Conservation (phyloP, 108 stramenopile genomes). For the Pseudonitzschia pungens region DNA sequence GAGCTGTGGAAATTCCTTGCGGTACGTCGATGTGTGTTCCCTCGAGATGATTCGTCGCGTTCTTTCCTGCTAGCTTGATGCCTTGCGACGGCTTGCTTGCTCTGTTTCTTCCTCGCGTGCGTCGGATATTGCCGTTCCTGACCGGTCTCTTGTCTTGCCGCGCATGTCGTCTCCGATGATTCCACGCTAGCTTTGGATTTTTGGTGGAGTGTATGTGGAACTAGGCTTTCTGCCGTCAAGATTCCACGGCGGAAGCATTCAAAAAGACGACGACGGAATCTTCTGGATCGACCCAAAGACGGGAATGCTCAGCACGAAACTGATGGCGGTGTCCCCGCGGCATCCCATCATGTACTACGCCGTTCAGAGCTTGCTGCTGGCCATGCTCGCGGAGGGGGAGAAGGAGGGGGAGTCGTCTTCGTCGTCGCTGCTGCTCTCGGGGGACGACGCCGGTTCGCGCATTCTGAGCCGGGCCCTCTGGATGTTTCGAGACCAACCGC, state of each 20-base stretch:
- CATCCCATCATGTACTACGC: slow-evolving; percentile 72
- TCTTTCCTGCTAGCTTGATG: too few species aligned
- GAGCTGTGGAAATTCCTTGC: slow-evolving; percentile 52
- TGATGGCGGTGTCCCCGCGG: slow-evolving; percentile 62
- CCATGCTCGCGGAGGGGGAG: slow-evolving; percentile 23
- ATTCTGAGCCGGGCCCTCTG: not conserved
- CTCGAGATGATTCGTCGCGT: not conserved
- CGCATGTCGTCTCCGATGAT: not conserved
- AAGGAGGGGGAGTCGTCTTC: not conserved
- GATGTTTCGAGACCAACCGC: not conserved
- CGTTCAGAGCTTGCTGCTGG: slow-evolving; percentile 38
- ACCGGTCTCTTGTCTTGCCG: too few species aligned
- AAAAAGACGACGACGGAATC: slow-evolving; percentile 35
- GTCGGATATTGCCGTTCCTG: too few species aligned
- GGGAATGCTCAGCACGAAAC: slow-evolving; percentile 43
- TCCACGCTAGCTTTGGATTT: not conserved
- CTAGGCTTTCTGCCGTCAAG: slow-evolving; percentile 25
- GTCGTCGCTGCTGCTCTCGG: not conserved
- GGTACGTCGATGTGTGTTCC: slow-evolving; percentile 33
- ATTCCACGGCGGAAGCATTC: slow-evolving; percentile 22
- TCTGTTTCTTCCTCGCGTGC: not conserved
- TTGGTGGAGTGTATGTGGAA: slow-evolving; percentile 17
- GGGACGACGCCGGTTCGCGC: not conserved
- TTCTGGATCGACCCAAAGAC: slow-evolving; percentile 46
- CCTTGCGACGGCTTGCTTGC: too few species aligned